Conservation (phyloP, 352 stramenopile species). For the Peronospora belbahrii region DNA sequence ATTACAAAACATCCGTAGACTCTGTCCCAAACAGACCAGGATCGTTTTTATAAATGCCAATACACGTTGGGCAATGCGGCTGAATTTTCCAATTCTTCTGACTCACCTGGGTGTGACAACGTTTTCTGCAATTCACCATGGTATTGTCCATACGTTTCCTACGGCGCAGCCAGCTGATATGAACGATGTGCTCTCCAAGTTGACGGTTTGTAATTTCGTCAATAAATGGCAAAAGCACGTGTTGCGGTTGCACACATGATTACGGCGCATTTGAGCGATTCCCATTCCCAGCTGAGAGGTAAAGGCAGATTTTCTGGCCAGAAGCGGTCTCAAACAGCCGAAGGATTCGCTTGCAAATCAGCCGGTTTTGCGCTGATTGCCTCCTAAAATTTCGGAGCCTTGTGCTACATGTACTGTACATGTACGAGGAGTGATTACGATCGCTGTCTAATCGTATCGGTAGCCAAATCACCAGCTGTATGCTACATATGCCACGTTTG, state of each 20-base stretch:
- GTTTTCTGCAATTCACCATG: too few species aligned
- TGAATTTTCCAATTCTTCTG: too few species aligned
- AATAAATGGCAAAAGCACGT: background rate
- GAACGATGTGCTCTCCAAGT: background rate
- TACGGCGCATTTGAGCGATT: constrained; percentile 3
- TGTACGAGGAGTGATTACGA: constrained; percentile 10
- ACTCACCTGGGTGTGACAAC: too few species aligned
- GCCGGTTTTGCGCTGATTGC: background rate
- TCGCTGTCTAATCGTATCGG: constrained; percentile 17
- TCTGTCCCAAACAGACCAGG: too few species aligned
- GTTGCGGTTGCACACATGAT: background rate
- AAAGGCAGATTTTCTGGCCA: constrained; percentile 13
- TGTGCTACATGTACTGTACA: background rate
- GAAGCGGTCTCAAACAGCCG: constrained; percentile 3
- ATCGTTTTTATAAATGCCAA: too few species aligned
- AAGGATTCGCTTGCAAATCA: constrained; percentile 17
- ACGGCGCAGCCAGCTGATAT: background rate
- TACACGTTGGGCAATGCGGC: too few species aligned
- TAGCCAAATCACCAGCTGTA: constrained; percentile 19
- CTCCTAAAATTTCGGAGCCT: constrained; percentile 11
- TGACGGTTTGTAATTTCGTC: too few species aligned
- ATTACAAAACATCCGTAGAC: too few species aligned
- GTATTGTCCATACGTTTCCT: too few species aligned
- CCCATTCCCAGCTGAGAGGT: constrained; percentile 10
- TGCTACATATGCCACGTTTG: constrained; percentile 1